phyloP scores from a whole-genome alignment of 805 yeast species.

The Nakazawaea anatomiae region DNA sequence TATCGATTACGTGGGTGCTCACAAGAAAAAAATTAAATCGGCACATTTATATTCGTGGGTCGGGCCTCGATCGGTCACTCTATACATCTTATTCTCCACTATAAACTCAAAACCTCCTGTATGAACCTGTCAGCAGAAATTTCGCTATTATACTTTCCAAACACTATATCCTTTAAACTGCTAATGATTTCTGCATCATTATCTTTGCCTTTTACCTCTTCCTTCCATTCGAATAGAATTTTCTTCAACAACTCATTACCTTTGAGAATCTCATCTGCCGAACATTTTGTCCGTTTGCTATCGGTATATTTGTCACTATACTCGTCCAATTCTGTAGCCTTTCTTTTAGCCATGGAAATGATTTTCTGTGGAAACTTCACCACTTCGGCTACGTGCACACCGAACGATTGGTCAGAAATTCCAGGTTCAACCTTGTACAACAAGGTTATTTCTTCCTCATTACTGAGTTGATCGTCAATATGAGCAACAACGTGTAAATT shows the following conservation, averaged over 20 bases:
- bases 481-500: conserved; percentile 94
- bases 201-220: conserved; percentile 28
- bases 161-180: conserved; percentile 11
- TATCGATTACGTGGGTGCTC: too few species aligned
- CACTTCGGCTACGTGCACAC: conserved; percentile 95
- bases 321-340: conserved; percentile 76
- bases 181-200: conserved; percentile 16
- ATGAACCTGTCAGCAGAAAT: conserved; percentile 33
- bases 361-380: conserved; percentile 91
- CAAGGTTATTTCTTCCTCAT: conserved; percentile 68
- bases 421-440: conserved; percentile 95
- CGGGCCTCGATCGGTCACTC: too few species aligned
- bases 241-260: conserved; percentile 51
- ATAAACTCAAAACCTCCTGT: conserved; percentile 36
- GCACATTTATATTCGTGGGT: too few species aligned
- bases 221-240: conserved; percentile 50
- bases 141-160: conserved; percentile 19
- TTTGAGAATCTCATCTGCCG: conserved; percentile 40
- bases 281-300: conserved; percentile 45
- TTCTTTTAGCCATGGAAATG: conserved; percentile 90
- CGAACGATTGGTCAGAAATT: conserved; percentile 92
- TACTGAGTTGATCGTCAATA: conserved; percentile 42
- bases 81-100: background rate
- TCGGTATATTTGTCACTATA: conserved; percentile 30
- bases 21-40: too few species aligned